Conservation (phyloP, 2,329 filamentous ascomycete genomes). For the Hymenoscyphus infarciens region DNA sequence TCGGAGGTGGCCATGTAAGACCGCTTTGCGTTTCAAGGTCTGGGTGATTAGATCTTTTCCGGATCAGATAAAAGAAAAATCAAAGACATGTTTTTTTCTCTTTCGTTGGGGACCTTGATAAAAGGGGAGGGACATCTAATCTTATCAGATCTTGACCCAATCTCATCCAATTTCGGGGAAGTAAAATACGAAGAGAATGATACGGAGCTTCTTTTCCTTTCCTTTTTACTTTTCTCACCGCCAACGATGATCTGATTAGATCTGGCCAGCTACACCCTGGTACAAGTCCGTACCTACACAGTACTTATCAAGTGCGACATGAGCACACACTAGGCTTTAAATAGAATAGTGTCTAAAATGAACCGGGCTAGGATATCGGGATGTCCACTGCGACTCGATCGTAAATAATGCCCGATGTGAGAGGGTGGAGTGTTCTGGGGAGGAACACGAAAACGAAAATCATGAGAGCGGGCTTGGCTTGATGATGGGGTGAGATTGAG, state of each 20-base stretch:
- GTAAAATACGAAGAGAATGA: background rate
- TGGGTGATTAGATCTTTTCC: too few relatives aligned
- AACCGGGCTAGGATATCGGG: background rate
- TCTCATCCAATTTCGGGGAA: background rate
- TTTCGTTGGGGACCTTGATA: background rate
- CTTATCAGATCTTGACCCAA: background rate
- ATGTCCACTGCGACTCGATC: background rate
- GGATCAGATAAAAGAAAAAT: background rate
- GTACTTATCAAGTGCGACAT: background rate
- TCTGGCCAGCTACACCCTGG: background rate
- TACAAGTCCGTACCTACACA: too few relatives aligned
- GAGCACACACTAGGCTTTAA: background rate
- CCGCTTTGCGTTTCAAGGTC: too few relatives aligned
- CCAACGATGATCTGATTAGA: background rate
- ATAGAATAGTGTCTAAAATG: background rate
- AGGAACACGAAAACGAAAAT: too few relatives aligned
- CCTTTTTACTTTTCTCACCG: background rate
- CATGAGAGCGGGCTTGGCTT: background rate
- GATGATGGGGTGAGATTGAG: background rate
- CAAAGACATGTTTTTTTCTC: background rate
- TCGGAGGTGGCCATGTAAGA: background rate
- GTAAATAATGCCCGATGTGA: background rate
- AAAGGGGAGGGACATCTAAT: background rate
- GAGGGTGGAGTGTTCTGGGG: background rate
- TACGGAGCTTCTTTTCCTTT: background rate